Percentiles rank a stretch among this genome's conserved stretches.
Conservation (phyloP, 208 protist genomes). For the Trypanosoma mega region DNA sequence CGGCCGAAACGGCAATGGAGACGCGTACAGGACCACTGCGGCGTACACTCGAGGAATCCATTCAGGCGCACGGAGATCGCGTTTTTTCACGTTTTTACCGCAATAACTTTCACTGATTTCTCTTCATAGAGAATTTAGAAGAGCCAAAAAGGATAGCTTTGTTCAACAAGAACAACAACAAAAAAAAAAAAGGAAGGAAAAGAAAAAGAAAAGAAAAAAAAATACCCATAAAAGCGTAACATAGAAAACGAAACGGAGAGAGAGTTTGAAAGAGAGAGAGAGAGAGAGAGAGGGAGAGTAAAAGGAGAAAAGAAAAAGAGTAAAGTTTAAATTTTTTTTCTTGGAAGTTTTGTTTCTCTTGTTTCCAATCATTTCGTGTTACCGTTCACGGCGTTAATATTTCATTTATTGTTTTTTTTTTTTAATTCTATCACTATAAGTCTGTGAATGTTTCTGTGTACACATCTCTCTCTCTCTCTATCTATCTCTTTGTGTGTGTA, state of each 20-base stretch:
- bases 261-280: too few species aligned
- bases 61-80: slow-evolving; percentile 78
- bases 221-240: slow-evolving; percentile 1
- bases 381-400: too few species aligned
- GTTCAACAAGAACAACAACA: too few species aligned
- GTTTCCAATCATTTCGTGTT: too few species aligned
- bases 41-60: slow-evolving; percentile 48
- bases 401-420: too few species aligned
- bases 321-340: slow-evolving; percentile 17
- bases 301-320: too few species aligned
- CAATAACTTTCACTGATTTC: slow-evolving; percentile 69
- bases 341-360: neutral
- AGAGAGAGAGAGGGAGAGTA: too few species aligned
- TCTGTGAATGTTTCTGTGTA: slow-evolving; percentile 15
- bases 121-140: too few species aligned
- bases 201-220: neutral
- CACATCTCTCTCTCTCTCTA: too few species aligned
- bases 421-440: slow-evolving; percentile 1
- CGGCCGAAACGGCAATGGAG: slow-evolving; percentile 57
- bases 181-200: slow-evolving; percentile 5
- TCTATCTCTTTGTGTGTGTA: neutral
- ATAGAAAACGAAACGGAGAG: neutral
- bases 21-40: slow-evolving; percentile 68
- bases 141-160: neutral
- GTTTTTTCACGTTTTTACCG: slow-evolving; percentile 84